Percentiles rank a stretch among this genome's conserved stretches.
Conservation (phyloP, 495 filamentous ascomycete species). For the Neurospora pannonica region DNA sequence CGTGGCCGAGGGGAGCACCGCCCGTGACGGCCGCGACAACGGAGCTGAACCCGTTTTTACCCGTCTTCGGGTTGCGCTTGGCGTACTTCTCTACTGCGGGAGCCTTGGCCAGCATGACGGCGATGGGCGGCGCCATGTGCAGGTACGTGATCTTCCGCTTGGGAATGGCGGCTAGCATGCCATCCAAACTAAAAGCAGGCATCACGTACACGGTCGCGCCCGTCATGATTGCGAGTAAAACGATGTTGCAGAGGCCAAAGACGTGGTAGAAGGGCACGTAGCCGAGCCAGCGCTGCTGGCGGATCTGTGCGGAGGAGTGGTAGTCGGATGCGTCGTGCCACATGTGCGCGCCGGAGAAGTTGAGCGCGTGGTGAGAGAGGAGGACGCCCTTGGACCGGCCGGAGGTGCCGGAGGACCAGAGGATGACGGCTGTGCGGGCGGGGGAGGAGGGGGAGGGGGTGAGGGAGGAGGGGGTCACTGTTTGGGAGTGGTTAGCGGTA, state of each 20-base stretch:
- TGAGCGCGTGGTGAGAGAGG: conserved; percentile 50
- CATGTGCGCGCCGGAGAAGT: conserved; percentile 17
- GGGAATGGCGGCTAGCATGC: conserved; percentile 44
- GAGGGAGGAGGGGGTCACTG: background rate
- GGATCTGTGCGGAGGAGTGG: conserved; percentile 15
- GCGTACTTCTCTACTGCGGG: conserved; percentile 53
- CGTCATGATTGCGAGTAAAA: conserved; percentile 49
- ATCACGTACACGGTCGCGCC: conserved; percentile 53
- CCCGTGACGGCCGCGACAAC: conserved; percentile 30
- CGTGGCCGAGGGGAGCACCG: conserved; percentile 55
- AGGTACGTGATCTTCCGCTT: conserved; percentile 48
- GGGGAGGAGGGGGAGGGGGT: conserved; percentile 4
- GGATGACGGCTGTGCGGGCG: conserved; percentile 40
- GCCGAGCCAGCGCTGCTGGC: conserved; percentile 45
- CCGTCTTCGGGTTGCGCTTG: conserved; percentile 34
- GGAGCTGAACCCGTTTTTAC: conserved; percentile 11
- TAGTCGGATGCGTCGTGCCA: conserved; percentile 29
- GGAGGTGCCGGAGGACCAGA: conserved; percentile 81
- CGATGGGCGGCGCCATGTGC: conserved; percentile 59
- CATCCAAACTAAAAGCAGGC: conserved; percentile 46
- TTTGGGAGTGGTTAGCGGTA: too few species aligned
- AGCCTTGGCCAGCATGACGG: conserved; percentile 58
- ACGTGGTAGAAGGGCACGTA: conserved; percentile 29
- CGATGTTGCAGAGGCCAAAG: conserved; percentile 26
- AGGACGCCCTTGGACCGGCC: conserved; percentile 75